Base-by-base conservation (phyloP, 345 rosid genomes). In the Citrus sp. region DNA sequence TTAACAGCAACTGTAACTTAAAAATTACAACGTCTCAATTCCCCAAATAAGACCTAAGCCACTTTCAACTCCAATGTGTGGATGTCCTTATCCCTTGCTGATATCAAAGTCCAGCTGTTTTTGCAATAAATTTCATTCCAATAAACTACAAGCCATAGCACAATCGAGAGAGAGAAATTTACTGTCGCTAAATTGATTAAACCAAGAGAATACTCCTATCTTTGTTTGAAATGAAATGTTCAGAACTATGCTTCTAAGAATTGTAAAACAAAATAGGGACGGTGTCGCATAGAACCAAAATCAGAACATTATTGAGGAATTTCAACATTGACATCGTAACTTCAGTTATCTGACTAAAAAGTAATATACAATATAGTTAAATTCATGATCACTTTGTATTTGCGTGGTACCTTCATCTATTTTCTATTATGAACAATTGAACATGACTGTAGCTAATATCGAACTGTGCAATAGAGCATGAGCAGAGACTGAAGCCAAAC, bases 401-500 rank as follows among this genome's bases (percentile, higher is more conserved):
- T 49, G 46, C 68, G n/a, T 60, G 71, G 74, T 79, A 60, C 69
- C 81, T 82, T 82, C 80, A 61, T 56, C 86, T 79, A 81, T 72
- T 80, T 74, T 67, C 82, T 86, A 76, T 73, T 87, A 87, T 85
- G 84, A 84, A 88, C 88, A 89, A 46, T 46, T 74, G 81, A 83
- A 46, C 51, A 46, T 13, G 18, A 46, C 51, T 83, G 82, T 66
- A 74, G 63, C 76, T 60, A 38, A 24, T 74, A 67, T 71, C 64
- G 73, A 72, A 70, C 60, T 13, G 76, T 62, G 51, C 70, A 65
- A 18, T 54, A 54, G 64, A 79, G 80, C 80, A 78, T 74, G 78
- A 75, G 83, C 87, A 86, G 93, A 94, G 95, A 86, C 95, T 94
- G 97, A 91, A 94, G 94, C 83, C 98, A 84, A 80, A 87, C 93